These are phyloP conservation scores for Hebeloma cylindrosporum DNA, from an alignment of 768 basidiomycete species.

Conservation along the genomic window DNA sequence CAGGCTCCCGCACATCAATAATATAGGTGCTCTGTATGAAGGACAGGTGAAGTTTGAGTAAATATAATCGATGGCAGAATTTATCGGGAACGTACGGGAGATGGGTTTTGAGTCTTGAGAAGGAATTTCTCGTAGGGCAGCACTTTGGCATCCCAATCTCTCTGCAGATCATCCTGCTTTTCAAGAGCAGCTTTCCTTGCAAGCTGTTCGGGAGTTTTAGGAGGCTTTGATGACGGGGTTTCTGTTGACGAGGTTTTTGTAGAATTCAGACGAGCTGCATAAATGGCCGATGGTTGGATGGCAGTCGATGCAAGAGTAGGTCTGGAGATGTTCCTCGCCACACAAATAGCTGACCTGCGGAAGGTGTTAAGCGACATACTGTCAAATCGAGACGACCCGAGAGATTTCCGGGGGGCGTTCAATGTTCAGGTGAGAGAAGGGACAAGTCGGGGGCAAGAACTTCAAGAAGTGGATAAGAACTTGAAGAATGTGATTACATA, in stretches of 20 bases:
- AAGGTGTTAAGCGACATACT: slow-evolving; percentile 27
- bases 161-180: slow-evolving; percentile 43
- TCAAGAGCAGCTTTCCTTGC: slow-evolving; percentile 36
- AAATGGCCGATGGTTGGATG: slow-evolving; percentile 4
- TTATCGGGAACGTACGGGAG: slow-evolving; percentile 43
- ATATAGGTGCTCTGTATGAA: slow-evolving; percentile 68
- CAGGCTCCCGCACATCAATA: slow-evolving; percentile 91
- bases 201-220: slow-evolving; percentile 31
- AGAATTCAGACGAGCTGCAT: slow-evolving; percentile 28
- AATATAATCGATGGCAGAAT: not conserved
- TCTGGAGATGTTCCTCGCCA: slow-evolving; percentile 18
- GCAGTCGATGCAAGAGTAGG: slow-evolving; percentile 1
- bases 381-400: too few relatives aligned
- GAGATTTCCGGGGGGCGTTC: too few relatives aligned
- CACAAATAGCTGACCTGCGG: slow-evolving; percentile 26
- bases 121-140: slow-evolving; percentile 82
- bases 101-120: slow-evolving; percentile 74
- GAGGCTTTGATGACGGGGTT: slow-evolving; percentile 19
- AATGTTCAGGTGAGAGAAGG: too few relatives aligned
- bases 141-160: slow-evolving; percentile 76
- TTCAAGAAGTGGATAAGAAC: too few relatives aligned
- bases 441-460: too few relatives aligned
- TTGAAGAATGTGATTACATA: slow-evolving; percentile 9
- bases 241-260: slow-evolving; percentile 18
- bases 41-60: not conserved